Evolutionary conservation across 345 rosid species (phyloP).

Genomic region (Brassica carinata): DNA sequence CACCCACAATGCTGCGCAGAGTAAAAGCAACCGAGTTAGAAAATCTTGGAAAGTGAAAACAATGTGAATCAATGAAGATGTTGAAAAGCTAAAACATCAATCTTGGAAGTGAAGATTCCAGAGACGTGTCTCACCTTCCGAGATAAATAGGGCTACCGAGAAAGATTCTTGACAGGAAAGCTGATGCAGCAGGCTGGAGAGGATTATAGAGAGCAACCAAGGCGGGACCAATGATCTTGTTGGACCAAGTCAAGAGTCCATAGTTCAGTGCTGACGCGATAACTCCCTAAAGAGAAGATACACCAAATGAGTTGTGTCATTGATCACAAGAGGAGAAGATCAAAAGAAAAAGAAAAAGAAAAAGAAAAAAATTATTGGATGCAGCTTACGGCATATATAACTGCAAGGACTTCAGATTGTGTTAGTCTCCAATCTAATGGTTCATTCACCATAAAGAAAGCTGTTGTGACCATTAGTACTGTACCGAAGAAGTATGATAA

Average conservation of each 20-base stretch:
- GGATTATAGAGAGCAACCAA: no score
- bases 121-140: background rate
- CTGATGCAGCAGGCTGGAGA: no score
- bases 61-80: background rate
- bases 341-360: background rate
- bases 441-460: constrained; percentile 63
- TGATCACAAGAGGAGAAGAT: background rate
- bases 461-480: constrained; percentile 64
- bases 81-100: background rate
- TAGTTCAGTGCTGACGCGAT: no score
- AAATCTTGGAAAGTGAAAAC: background rate
- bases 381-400: constrained; percentile 57
- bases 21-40: background rate
- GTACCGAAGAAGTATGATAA: constrained; percentile 83
- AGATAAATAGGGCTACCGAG: no score
- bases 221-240: no score
- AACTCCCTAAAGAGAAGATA: constrained; percentile 33
- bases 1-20: constrained; percentile 68
- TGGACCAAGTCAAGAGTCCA: no score
- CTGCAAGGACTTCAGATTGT: no score
- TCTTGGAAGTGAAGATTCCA: background rate
- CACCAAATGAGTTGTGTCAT: background rate
- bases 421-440: constrained; percentile 55
- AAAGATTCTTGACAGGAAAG: no score
- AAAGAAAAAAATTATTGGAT: background rate